Base-by-base conservation (phyloP, 176 grass and related monocot genomes). In the Urochloa ruziziensis region DNA sequence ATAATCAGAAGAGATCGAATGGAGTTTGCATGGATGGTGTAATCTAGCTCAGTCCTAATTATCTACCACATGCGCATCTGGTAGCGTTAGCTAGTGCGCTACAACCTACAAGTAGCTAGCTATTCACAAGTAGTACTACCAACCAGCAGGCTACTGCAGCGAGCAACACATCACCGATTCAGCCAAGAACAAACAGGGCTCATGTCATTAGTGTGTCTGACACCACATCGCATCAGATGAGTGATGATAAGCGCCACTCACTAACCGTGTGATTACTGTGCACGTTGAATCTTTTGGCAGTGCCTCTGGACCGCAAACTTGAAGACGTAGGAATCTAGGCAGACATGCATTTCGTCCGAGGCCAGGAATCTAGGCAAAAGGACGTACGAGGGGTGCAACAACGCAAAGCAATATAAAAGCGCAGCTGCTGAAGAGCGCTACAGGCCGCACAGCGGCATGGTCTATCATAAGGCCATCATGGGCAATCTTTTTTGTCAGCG, bases 381-480 rank as follows among this genome's bases (percentile, higher is more conserved):
- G 59, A 30, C 29, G 63, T 33, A 10, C 10, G 15, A 10, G 33
- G 6, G 24, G 10, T 79, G 42, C 47, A 56, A 58, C 6, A 70
- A 44, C n/a, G n/a, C 6, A 40, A 40, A 70, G 13, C 9, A 28
- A 28, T 16, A 35, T 2, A 58, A 58, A 72, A 58, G 49, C 11
- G 43, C 43, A 46, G 35, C 56, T 40, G 39, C n/a, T n/a, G 10
- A 4, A 17, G 36, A 15, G 49, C 5, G 6, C 0, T n/a, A n/a
- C n/a, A n/a, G n/a, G n/a, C n/a, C n/a, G n/a, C 30, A 17, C 30
- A 17, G 18, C 35, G 21, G 33, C 64, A 77, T 82, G 67, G 67
- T 80, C 76, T 79, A 90, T 90, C 80, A 90, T 87, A 72, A 79
- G 84, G 84, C 67, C 87, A 93, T 87, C 40, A 49, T 49, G 68